Base-by-base conservation (phyloP, 139 green algal species). In the Chlorella sorokiniana region DNA sequence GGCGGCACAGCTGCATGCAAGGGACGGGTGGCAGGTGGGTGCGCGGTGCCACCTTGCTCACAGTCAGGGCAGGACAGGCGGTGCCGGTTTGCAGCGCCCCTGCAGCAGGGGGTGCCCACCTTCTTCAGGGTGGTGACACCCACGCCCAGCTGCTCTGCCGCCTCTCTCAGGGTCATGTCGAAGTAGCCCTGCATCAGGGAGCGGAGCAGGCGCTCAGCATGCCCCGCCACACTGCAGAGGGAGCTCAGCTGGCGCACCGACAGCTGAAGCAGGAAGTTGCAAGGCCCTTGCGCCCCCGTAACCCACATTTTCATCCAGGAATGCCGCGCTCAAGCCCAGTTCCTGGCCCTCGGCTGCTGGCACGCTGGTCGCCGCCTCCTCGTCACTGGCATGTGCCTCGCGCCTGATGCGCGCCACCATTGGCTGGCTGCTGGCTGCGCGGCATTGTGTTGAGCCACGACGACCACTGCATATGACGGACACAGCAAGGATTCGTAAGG, bases 81-180 rank as follows among this genome's bases (percentile, higher is more conserved):
- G 65, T 51, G 33, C 11, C 31, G 35, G 25, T 45, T 41, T 70
- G 63, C 63, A 56, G 48, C 14, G 48, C 33, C 3, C 42, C 25
- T 11, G 11, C 63, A 51, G 38, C 35, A 52, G 65, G 65, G 23
- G 38, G 8, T 25, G 38, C 79, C 29, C 63, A 79, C 67, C 72
- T 85, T 85, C 38, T 85, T 85, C 4, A 85, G 52, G 1, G 81
- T 81, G 38, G 81, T 85, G 33, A 79, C 67, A 1, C 81, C 81
- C 52, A 85, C 76, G 0, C 69, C 69, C 69, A 85, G 51, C 51
- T 73, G 18, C n/a, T 44, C 71, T 10, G 81, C 81, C 0, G 81
- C 81, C 27, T 45, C 48, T 51, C 51, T 59, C 72, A 79, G 72
- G 8, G 72, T 79, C 51, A 79, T 79, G 72, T 79, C 72, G 40